These are phyloP conservation scores for Penicillium angulare DNA, from an alignment of 495 filamentous ascomycete genomes.

Conservation along the genomic window DNA sequence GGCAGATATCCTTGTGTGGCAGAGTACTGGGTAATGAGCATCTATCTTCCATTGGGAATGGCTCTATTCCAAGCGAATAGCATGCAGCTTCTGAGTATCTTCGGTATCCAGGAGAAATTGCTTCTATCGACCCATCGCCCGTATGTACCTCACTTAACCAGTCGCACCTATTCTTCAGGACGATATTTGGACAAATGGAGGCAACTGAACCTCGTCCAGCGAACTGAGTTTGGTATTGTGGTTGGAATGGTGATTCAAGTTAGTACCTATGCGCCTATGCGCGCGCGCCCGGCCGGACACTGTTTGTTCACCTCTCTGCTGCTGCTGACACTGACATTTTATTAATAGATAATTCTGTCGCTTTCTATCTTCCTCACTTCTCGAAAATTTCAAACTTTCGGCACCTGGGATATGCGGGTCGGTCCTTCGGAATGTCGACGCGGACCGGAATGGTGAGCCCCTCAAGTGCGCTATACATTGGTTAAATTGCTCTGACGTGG, in stretches of 20 bases:
- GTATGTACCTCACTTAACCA: background rate
- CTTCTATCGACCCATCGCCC: slow-evolving; percentile 8
- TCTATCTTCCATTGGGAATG: slow-evolving; percentile 8
- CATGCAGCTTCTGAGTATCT: slow-evolving; percentile 55
- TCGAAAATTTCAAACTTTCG: slow-evolving; percentile 57
- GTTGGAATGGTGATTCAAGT: slow-evolving; percentile 56
- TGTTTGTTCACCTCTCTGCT: background rate
- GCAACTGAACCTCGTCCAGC: slow-evolving; percentile 44
- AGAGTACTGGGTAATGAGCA: slow-evolving; percentile 58
- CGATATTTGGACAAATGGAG: slow-evolving; percentile 14
- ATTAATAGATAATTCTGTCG: slow-evolving; percentile 49
- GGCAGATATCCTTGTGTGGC: slow-evolving; percentile 50
- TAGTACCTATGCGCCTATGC: slow-evolving; percentile 3
- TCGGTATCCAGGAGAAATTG: slow-evolving; percentile 27
- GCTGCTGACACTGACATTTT: background rate
- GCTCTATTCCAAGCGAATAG: slow-evolving; percentile 41
- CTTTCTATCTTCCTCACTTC: slow-evolving; percentile 57
- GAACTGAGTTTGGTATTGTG: slow-evolving; percentile 46
- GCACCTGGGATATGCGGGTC: slow-evolving; percentile 43
- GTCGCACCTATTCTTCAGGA: background rate
- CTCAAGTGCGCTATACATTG: background rate
- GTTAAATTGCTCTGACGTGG: slow-evolving; percentile 7
- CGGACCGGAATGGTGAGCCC: slow-evolving; percentile 56
- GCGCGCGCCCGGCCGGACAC: background rate
- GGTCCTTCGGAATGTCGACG: slow-evolving; percentile 37